Conservation (phyloP, 176 grass and related monocot genomes). For the Luzula sylvatica region DNA sequence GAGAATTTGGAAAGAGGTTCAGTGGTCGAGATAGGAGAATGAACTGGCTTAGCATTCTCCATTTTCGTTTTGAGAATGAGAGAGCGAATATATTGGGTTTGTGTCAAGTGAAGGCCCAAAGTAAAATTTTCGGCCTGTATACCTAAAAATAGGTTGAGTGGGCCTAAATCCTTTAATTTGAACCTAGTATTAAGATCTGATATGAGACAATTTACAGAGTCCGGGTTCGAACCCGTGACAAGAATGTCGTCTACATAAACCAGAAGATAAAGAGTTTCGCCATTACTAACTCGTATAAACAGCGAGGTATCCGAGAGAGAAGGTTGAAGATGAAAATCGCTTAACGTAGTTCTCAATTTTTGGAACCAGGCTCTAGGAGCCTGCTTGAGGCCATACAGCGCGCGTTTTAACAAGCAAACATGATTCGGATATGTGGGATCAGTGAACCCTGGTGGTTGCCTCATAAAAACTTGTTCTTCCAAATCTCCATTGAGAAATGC, state of each 20-base stretch:
- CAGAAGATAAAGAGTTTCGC: too few relatives aligned
- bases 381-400: constrained; percentile 1
- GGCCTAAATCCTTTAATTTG: neutral
- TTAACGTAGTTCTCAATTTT: neutral
- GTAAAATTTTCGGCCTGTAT: neutral
- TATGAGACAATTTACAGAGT: neutral
- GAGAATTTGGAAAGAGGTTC: neutral
- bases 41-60: neutral
- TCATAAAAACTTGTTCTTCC: neutral
- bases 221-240: neutral
- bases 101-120: neutral
- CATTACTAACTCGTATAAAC: too few relatives aligned
- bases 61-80: neutral
- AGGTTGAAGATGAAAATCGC: neutral
- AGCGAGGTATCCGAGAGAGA: neutral
- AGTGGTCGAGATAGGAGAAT: neutral
- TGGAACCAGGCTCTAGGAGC: neutral
- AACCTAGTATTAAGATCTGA: neutral
- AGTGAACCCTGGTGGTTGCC: neutral
- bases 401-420: neutral
- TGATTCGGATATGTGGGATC: neutral
- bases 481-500: neutral
- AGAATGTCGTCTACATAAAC: neutral
- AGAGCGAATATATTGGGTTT: neutral
- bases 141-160: neutral